These are phyloP conservation scores for Monosporozyma aquatica DNA, from an alignment of 805 yeast species.

Conservation along the genomic window DNA sequence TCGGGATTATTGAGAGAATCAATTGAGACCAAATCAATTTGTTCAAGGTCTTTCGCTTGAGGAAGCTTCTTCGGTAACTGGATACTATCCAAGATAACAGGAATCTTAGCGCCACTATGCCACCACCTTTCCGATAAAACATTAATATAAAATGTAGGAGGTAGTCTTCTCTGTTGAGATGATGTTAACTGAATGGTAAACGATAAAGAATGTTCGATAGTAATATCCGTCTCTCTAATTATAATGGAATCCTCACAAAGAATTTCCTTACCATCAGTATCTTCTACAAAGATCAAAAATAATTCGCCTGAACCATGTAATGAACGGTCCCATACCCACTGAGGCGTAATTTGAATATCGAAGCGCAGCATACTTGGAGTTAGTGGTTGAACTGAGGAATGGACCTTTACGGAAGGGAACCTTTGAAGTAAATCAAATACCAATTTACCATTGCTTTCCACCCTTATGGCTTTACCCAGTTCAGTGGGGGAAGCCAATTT, in stretches of 20 bases:
- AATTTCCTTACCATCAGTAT: constrained; percentile 69
- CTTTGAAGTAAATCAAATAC: constrained; percentile 52
- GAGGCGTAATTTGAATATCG: constrained; percentile 57
- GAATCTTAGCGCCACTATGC: constrained; percentile 55
- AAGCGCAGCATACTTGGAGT: constrained; percentile 59
- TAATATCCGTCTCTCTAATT: constrained; percentile 42
- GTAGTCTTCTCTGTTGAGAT: constrained; percentile 26
- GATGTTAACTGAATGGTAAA: constrained; percentile 42
- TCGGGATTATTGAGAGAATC: constrained; percentile 41
- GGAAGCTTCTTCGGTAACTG: constrained; percentile 26
- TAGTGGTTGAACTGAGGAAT: constrained; percentile 64
- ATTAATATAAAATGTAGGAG: constrained; percentile 69
- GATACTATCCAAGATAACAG: constrained; percentile 37
- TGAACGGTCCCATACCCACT: constrained; percentile 67
- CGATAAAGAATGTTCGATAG: constrained; percentile 48
- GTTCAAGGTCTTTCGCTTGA: constrained; percentile 17
- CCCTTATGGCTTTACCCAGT: constrained; percentile 71
- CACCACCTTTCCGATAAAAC: constrained; percentile 80
- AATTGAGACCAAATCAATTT: constrained; percentile 38
- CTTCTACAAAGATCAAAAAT: constrained; percentile 69
- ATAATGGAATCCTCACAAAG: constrained; percentile 49
- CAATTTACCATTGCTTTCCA: constrained; percentile 53
- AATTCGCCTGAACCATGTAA: constrained; percentile 58
- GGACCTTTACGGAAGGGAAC: constrained; percentile 61
- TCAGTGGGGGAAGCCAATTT: constrained; percentile 58